phyloP scores from a whole-genome alignment of 2,329 filamentous ascomycete species.

The Trichoderma oligosporum region DNA sequence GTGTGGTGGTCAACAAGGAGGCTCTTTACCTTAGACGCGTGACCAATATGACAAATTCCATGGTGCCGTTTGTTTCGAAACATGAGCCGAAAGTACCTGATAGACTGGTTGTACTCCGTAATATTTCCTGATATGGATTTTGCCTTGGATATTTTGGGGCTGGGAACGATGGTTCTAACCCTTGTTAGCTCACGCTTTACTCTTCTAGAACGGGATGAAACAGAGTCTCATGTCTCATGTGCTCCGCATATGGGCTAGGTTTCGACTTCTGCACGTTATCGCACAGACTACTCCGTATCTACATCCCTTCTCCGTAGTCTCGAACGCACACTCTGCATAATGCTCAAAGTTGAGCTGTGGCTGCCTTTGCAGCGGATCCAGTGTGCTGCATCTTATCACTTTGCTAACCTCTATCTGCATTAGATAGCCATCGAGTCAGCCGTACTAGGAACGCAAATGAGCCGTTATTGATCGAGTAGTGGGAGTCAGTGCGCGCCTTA shows the following conservation, averaged over 20 bases:
- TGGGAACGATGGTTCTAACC: not conserved
- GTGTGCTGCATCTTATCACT: not conserved
- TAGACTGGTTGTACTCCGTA: not conserved
- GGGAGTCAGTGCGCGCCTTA: slow-evolving; percentile 13
- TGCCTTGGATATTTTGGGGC: not conserved
- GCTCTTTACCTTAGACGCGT: not conserved
- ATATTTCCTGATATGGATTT: not conserved
- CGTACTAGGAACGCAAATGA: slow-evolving; percentile 28
- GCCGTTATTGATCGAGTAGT: not conserved
- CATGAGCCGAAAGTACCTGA: not conserved
- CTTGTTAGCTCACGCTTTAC: not conserved
- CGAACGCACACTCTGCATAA: slow-evolving; percentile 4
- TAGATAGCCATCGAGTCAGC: slow-evolving; percentile 14
- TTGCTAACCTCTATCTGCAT: slow-evolving; percentile 5
- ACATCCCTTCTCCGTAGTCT: not conserved
- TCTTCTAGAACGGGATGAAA: slow-evolving; percentile 16
- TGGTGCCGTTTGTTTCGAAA: slow-evolving; percentile 2
- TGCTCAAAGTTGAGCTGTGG: slow-evolving; percentile 10
- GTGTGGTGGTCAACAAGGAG: not conserved
- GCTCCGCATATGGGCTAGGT: not conserved
- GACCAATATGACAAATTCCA: not conserved
- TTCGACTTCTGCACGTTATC: slow-evolving; percentile 21
- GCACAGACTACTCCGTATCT: slow-evolving; percentile 11
- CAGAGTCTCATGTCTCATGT: slow-evolving; percentile 1
- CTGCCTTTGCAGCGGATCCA: not conserved